Evolutionary conservation across 2,329 filamentous ascomycete species (phyloP), one percentile per base, ranked within the genome.

Genomic region (Chrysoporthe deuterocubensis): DNA sequence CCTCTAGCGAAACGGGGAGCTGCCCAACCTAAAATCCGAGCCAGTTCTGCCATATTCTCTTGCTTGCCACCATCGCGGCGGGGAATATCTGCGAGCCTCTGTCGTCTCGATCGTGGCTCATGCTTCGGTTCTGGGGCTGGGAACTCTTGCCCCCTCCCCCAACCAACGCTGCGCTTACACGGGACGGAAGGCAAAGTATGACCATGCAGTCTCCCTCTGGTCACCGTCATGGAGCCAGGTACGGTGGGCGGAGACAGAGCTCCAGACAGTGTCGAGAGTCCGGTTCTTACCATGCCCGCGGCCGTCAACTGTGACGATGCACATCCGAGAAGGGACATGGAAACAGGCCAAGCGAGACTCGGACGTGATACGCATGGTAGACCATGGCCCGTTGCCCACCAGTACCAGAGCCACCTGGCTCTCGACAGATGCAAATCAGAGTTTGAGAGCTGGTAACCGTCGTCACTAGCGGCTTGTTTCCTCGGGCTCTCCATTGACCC

Each of bases 191-290:
- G 26, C 50, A 32, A 54, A 54, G 50, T 54, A 32, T 54, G 21
- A 54, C 50, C 11, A 65, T 65, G 63, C 63, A 50, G 46, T 40
- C 37, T 58, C 26, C 63, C 63, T 58, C 13, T 34, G 4, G 44
- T 21, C 26, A 37, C 34, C 32, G 9, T 14, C 32, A n/a, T 11
- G 54, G 34, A 16, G 32, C 18, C 34, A 57, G 16, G 32, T 16
- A 57, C 13, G 40, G 34, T 32, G 34, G 32, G 40, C 16, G 34
- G 32, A 40, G 44, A 13, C 58, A 48, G 18, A 40, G 26, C 43
- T 56, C 48, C 32, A 62, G 56, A 40, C 54, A 40, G 32, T 16
- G 7, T 57, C 18, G 34, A 6, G 54, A 14, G 26, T 46, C 44
- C 37, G 16, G 56, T 43, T 16, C 16, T 32, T 37, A n/a, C 26